These are phyloP conservation scores for Chenopodium berlandieri DNA, from an alignment of 148 eudicot species.

Conservation along the genomic window DNA sequence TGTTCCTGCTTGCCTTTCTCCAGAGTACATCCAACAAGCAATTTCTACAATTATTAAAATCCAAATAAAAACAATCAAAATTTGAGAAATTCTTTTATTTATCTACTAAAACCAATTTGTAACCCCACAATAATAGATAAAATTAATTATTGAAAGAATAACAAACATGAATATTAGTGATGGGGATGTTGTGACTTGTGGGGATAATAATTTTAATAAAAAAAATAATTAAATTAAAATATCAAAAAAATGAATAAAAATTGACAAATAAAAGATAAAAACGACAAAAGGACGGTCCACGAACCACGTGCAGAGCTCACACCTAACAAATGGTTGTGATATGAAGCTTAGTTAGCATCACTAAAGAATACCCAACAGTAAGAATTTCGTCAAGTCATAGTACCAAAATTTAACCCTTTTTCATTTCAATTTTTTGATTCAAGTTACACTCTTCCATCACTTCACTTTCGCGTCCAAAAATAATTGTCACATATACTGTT, in stretches of 20 bases:
- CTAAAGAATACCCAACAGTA: slow-evolving; percentile 11
- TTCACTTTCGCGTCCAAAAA: neutral
- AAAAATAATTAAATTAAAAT: no score
- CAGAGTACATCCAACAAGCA: slow-evolving; percentile 97
- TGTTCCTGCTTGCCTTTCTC: slow-evolving; percentile 95
- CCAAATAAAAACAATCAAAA: neutral
- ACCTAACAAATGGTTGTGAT: slow-evolving; percentile 25
- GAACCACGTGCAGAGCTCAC: slow-evolving; percentile 66
- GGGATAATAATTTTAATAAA: slow-evolving; percentile 21
- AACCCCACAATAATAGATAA: slow-evolving; percentile 21
- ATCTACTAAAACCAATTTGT: neutral
- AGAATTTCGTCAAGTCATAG: slow-evolving; percentile 8
- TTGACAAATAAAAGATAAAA: slow-evolving; percentile 44
- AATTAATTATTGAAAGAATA: slow-evolving; percentile 19
- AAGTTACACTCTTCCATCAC: neutral
- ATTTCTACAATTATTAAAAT: slow-evolving; percentile 53
- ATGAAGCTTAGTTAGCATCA: slow-evolving; percentile 25
- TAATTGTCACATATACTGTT: neutral
- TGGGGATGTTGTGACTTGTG: slow-evolving; percentile 15
- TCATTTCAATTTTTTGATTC: neutral
- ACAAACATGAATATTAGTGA: slow-evolving; percentile 24
- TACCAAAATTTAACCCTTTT: neutral
- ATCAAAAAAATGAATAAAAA: slow-evolving; percentile 15
- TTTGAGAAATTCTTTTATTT: neutral
- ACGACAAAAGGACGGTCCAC: slow-evolving; percentile 56